Conservation (phyloP, 2,329 filamentous ascomycete species). For the Penicillium sp. region DNA sequence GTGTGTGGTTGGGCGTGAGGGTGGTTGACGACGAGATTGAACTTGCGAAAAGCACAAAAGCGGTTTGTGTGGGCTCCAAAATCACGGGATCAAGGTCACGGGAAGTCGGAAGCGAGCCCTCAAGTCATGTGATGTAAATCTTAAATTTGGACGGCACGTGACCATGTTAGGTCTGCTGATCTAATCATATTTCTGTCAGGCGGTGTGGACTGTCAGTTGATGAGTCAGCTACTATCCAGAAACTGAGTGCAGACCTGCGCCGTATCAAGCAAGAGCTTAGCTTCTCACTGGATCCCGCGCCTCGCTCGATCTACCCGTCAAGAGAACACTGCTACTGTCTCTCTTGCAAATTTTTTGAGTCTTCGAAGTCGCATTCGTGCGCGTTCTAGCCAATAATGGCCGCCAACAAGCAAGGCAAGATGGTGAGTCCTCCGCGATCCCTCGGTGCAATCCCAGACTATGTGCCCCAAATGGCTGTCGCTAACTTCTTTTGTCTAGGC, state of each 20-base stretch:
- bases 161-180: background rate
- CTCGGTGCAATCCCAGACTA: constrained; percentile 10
- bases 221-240: constrained; percentile 19
- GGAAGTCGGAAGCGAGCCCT: constrained; percentile 34
- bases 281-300: constrained; percentile 20
- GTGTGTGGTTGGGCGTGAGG: constrained; percentile 34
- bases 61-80: constrained; percentile 34
- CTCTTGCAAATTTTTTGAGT: constrained; percentile 32
- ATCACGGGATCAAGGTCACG: constrained; percentile 25
- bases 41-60: constrained; percentile 36
- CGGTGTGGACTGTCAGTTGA: background rate
- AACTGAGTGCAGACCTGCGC: constrained; percentile 10
- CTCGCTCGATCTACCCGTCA: constrained; percentile 13
- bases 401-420: constrained; percentile 94
- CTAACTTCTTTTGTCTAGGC: constrained; percentile 47
- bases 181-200: background rate
- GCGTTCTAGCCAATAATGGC: constrained; percentile 52
- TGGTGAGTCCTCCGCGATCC: constrained; percentile 61
- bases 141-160: background rate
- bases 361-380: constrained; percentile 48
- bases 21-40: constrained; percentile 39
- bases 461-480: constrained; percentile 54
- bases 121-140: background rate
- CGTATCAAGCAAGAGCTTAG: constrained; percentile 13
- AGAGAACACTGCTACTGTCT: constrained; percentile 23